phyloP scores from a whole-genome alignment of 345 rosid species.

The Aegle marmelos region DNA sequence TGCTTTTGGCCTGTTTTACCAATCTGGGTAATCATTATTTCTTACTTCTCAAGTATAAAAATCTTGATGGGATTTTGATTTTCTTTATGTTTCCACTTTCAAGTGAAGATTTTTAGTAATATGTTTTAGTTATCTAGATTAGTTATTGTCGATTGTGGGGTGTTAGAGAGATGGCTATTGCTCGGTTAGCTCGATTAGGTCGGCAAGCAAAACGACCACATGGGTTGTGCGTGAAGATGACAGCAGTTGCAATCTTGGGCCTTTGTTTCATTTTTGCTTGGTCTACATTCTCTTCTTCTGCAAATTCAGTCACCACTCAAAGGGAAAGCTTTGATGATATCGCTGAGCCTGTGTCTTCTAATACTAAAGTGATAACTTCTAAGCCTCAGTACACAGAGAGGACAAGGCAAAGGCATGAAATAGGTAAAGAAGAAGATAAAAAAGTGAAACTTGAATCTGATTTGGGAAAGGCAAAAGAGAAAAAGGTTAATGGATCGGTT shows the following conservation, averaged over 20 bases:
- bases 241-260: constrained; percentile 69
- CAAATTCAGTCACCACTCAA: constrained; percentile 55
- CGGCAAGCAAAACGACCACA: constrained; percentile 75
- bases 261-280: constrained; percentile 82
- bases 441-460: constrained; percentile 31
- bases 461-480: constrained; percentile 37
- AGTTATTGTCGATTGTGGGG: not conserved
- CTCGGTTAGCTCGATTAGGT: constrained; percentile 63
- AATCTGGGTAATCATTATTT: constrained; percentile 26
- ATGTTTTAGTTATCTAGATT: not conserved
- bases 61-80: not conserved
- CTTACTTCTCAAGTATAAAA: constrained; percentile 2
- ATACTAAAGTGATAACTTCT: constrained; percentile 25
- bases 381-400: constrained; percentile 11
- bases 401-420: constrained; percentile 30
- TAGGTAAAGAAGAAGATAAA: constrained; percentile 26
- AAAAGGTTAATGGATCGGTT: constrained; percentile 36
- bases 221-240: constrained; percentile 70
- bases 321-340: constrained; percentile 90
- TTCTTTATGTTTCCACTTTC: not conserved
- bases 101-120: not conserved
- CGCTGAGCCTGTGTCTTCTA: constrained; percentile 65
- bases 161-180: constrained; percentile 46
- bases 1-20: not conserved
- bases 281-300: constrained; percentile 70